Conservation (phyloP, 768 basidiomycete species). For the Mycena chlorophos region DNA sequence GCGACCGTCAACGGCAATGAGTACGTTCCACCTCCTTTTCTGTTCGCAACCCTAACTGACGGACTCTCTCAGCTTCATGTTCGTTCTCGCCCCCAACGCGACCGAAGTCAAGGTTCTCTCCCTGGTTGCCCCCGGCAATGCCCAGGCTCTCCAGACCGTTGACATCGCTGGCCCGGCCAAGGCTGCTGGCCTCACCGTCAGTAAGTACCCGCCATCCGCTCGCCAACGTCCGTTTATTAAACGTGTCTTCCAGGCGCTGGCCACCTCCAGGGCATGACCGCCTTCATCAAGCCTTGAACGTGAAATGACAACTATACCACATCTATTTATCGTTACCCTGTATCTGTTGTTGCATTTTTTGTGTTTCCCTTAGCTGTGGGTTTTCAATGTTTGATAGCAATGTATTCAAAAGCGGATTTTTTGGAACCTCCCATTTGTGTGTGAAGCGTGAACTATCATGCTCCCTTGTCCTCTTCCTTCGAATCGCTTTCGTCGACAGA, state of each 20-base stretch:
- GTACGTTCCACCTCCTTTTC: conserved; percentile 26
- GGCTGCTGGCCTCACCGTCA: conserved; percentile 30
- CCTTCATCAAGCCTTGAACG: conserved; percentile 22
- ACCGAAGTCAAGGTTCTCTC: conserved; percentile 29
- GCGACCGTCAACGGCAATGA: conserved; percentile 39
- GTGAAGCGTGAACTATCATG: no score
- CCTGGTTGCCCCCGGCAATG: conserved; percentile 30
- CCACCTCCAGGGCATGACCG: conserved; percentile 25
- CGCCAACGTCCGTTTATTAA: background rate
- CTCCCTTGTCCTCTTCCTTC: conserved; percentile 1
- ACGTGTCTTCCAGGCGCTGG: conserved; percentile 3
- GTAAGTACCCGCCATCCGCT: background rate
- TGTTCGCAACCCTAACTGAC: background rate
- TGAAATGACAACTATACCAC: background rate
- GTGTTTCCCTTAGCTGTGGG: conserved; percentile 10
- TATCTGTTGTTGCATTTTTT: conserved; percentile 6
- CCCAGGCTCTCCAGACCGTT: conserved; percentile 26
- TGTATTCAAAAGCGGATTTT: background rate
- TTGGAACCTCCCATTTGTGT: conserved; percentile 1
- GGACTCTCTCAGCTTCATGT: conserved; percentile 29
- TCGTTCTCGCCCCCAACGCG: conserved; percentile 30
- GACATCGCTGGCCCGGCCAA: conserved; percentile 26
- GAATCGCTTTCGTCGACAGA: background rate
- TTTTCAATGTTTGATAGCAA: conserved; percentile 10
- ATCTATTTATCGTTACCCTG: conserved; percentile 2